Evolutionary conservation across 257 asterid species (phyloP), one percentile per base, ranked within the genome.

Genomic region (Nicotiana benthamiana): DNA sequence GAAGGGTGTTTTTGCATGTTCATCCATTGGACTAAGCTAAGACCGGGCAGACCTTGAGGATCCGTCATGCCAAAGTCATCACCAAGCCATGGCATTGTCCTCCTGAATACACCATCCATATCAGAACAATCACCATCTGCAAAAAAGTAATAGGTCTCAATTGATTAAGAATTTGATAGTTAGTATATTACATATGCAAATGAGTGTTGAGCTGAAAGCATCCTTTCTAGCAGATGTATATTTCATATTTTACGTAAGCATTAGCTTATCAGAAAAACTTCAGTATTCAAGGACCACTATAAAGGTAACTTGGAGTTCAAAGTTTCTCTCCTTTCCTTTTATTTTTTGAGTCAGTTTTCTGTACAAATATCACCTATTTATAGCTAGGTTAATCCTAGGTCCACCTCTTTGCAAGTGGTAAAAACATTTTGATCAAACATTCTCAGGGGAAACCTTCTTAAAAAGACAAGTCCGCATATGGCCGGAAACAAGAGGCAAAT

Each of bases 11-110:
- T 94, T 83, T 92, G 98, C 97, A 95, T 92, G 90, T 93, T 95
- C 99, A 95, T 95, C 99, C 97, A 93, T 80, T 95, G 99, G 75
- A 88, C 93, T 89, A 95, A 83, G 90, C 99, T 91, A 82, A 95
- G 86, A 77, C 99, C 97, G 1, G 97, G 91, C 30, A 91, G 86
- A 34, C 89, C 89, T 75, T 91, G 97, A 12, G 95, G 89, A 57
- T 92, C 94, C 75, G 91, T 92, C 81, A 85, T 62, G 67, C 98
- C 96, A 79, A 86, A 90, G 80, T 93, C 98, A 40, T 92, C 97
- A 9, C 97, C 94, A 6, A 89, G 85, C 97, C 97, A 92, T 3
- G 99, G 98, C 95, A 89, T 91, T 30, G 96, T 87, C 80, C 97
- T 88, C 89, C 91, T 87, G 86, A 92, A 89, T 32, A 93, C 56